These are phyloP conservation scores for Fusarium secorum DNA, from an alignment of 2,329 filamentous ascomycete species.

Conservation along the genomic window DNA sequence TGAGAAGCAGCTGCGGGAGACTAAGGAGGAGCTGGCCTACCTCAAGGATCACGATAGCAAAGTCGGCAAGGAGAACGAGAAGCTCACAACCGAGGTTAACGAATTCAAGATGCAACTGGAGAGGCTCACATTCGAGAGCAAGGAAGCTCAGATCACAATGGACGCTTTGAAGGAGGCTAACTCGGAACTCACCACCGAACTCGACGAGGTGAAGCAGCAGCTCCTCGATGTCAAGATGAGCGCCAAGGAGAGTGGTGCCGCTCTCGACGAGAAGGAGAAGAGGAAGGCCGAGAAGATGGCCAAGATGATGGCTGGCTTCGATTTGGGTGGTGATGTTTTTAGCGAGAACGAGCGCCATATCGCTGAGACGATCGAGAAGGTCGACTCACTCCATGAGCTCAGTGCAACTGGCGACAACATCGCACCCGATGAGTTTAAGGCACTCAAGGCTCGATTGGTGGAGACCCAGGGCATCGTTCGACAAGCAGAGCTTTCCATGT, in stretches of 20 bases:
- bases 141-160: conserved; percentile 97
- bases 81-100: conserved; percentile 83
- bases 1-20: conserved; percentile 82
- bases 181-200: conserved; percentile 85
- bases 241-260: conserved; percentile 89
- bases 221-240: conserved; percentile 96
- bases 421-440: conserved; percentile 80
- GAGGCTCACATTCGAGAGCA: conserved; percentile 93
- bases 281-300: conserved; percentile 99
- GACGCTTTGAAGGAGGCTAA: conserved; percentile 97
- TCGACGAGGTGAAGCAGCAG: conserved; percentile 96
- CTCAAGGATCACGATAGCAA: conserved; percentile 87
- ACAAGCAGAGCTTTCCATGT: conserved; percentile 88
- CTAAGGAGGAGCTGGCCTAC: conserved; percentile 83
- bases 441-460: conserved; percentile 78
- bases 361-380: conserved; percentile 80
- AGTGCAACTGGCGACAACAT: conserved; percentile 80
- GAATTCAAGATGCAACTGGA: conserved; percentile 97
- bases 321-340: conserved; percentile 90
- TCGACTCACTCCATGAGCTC: conserved; percentile 80
- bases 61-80: conserved; percentile 89
- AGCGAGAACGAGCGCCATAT: conserved; percentile 91
- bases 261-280: conserved; percentile 96
- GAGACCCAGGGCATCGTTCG: conserved; percentile 93
- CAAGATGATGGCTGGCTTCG: conserved; percentile 99